A percentile compares a stretch with the other conserved stretches of the same genome.
Evolutionary conservation across 352 stramenopile genomes (phyloP).

Genomic region (Pythium pyrilobum): DNA sequence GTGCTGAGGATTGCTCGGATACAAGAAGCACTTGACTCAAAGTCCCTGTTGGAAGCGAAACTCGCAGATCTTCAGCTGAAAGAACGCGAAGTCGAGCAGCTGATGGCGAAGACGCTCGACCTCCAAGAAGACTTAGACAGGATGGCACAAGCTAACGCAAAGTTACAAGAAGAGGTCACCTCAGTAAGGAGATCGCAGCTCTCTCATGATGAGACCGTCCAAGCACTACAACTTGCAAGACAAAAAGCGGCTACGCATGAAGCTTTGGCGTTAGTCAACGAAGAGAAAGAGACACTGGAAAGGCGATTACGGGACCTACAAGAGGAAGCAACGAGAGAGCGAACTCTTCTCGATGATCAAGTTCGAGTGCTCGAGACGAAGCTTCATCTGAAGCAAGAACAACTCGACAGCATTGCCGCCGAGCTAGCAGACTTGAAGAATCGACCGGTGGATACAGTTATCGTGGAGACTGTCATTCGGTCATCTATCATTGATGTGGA

Average conservation of each 20-base stretch:
- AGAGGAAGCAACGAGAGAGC: constrained; percentile 9
- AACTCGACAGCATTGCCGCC: neutral
- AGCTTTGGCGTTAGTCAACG: constrained; percentile 44
- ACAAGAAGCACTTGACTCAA: constrained; percentile 6
- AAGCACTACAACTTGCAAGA: constrained; percentile 56
- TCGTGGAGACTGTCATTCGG: constrained; percentile 1
- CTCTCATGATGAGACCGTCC: constrained; percentile 72
- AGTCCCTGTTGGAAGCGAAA: constrained; percentile 5
- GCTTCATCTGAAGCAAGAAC: neutral
- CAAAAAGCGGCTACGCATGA: constrained; percentile 58
- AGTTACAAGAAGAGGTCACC: constrained; percentile 26
- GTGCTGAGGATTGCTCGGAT: neutral
- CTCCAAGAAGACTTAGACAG: constrained; percentile 30
- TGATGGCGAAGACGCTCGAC: constrained; percentile 41
- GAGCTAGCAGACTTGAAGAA: neutral
- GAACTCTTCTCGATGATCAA: neutral
- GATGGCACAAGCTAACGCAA: constrained; percentile 19
- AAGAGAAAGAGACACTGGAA: constrained; percentile 52
- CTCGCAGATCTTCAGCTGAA: constrained; percentile 17
- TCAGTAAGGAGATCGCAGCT: constrained; percentile 28
- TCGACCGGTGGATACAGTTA: constrained; percentile 8
- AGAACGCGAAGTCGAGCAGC: constrained; percentile 37
- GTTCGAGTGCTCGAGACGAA: constrained; percentile 15
- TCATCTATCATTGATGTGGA: constrained; percentile 2
- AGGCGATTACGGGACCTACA: constrained; percentile 24